Evolutionary conservation across 73 alveolate genomes (phyloP).

Genomic region (Halteria grandinella): DNA sequence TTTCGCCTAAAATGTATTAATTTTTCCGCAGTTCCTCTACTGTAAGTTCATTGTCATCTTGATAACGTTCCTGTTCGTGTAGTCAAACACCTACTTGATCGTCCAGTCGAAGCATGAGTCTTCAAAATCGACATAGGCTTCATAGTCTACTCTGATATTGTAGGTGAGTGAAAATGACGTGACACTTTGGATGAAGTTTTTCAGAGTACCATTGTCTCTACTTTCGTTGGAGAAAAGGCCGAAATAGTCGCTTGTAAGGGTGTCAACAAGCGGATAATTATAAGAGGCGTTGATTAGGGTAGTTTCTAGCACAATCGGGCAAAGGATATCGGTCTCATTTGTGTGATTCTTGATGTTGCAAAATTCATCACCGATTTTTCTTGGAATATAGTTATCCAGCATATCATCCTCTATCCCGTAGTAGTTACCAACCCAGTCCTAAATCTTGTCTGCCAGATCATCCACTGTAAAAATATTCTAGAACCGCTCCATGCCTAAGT

Average conservation of each 20-base stretch:
- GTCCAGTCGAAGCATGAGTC: conserved; percentile 41
- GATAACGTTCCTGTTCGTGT: conserved; percentile 32
- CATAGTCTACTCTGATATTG: conserved; percentile 23
- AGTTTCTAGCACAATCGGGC: no score
- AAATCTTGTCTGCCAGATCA: conserved; percentile 23
- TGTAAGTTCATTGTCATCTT: background rate
- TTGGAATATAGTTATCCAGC: conserved; percentile 49
- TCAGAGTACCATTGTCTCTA: background rate
- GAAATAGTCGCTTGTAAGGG: background rate
- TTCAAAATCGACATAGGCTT: conserved; percentile 5
- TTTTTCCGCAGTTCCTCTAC: conserved; percentile 6
- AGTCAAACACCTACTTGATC: conserved; percentile 31
- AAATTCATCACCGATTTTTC: no score
- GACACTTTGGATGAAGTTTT: conserved; percentile 26
- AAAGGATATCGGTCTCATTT: no score
- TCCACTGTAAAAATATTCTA: conserved; percentile 18
- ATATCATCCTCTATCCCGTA: conserved; percentile 10
- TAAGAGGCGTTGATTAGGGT: no score
- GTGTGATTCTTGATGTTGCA: no score
- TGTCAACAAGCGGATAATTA: conserved; percentile 4
- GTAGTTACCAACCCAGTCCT: conserved; percentile 26
- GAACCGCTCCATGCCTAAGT: background rate
- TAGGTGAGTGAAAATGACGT: conserved; percentile 12
- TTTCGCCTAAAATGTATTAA: background rate
- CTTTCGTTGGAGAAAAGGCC: conserved; percentile 15